Evolutionary conservation across 2,329 filamentous ascomycete species (phyloP), one percentile per base, ranked within the genome.

Genomic region (Ceratocystis smalleyi): DNA sequence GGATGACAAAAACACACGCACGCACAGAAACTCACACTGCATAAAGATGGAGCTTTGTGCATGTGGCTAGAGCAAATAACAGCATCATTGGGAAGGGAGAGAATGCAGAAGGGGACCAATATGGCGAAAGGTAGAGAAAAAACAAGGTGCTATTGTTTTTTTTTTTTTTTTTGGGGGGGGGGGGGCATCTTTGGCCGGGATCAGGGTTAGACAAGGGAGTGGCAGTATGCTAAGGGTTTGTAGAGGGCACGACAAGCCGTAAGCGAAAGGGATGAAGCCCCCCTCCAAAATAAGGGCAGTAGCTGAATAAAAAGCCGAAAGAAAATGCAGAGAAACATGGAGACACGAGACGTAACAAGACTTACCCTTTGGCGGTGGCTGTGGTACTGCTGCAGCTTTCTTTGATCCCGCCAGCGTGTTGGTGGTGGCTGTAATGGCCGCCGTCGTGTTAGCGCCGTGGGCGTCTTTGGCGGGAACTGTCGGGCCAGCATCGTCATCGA

Each of bases 401-500:
- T 30, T 24, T 57, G 27, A 61, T 47, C 17, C 35, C 22, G 27
- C 40, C 17, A 54, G 61, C 7, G 8, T 35, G 32, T 35, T 35
- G 32, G 32, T 7, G 32, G 32, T 35, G 32, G 32, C 8, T 12
- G 32, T 35, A 35, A 35, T 35, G 32, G 32, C 32, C 32, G 61
- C 8, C 8, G 35, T 30, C 19, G 43, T 24, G 27, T 45, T 47
- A 5, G 6, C 22, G 32, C 40, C 35, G 30, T 35, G 45, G 12
- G 27, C 8, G 12, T 66, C 65, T 27, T 66, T 66, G 35, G 17
- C 47, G 15, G 65, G 65, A 12, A 64, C 62, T 12, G 60, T 43
- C 27, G 65, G 62, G 12, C 59, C 63, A 66, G 75, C 72, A 43
- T 84, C 82, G 71, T 84, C 84, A 72, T 84, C 82, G 65, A 92